Base-by-base conservation (phyloP, 176 grass and related monocot genomes). In the Carex littledalei region DNA sequence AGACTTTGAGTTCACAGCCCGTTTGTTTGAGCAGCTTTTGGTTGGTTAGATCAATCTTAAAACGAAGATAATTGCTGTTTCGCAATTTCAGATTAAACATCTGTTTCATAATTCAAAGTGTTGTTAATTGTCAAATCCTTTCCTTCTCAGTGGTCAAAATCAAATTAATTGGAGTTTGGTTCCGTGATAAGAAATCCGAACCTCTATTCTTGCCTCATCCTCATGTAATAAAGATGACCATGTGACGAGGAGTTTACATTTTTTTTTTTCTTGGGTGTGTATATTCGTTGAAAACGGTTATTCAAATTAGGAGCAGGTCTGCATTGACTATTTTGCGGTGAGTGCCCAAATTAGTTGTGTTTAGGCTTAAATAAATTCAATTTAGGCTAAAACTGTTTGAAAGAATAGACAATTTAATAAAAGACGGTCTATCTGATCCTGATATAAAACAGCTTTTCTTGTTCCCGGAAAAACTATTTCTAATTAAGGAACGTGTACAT, bases 161-260 rank as follows among this genome's bases (percentile, higher is more conserved):
- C 71, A 22, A 75, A 75, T 50, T 75, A 75, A 53, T 75, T 75
- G 45, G 71, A 52, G 45, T 49, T 75, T 75, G n/a, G 31, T 75
- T 52, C 26, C 3, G 1, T 75, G 45, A 52, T 52, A 53, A 52
- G 43, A 75, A 75, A 75, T 52, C 4, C 45, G 1, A 53, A 74
- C n/a, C 43, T 47, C 70, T 52, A 34, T 6, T 1, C 65, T 17
- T 37, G 21, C 29, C 29, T 31, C 14, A 1, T n/a, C n/a, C n/a
- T n/a, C n/a, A n/a, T n/a, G n/a, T n/a, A n/a, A n/a, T n/a, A n/a
- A n/a, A n/a, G n/a, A n/a, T n/a, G n/a, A n/a, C n/a, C n/a, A n/a
- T n/a, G n/a, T n/a, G n/a, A n/a, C n/a, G n/a, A n/a, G n/a, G n/a
- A n/a, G n/a, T n/a, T n/a, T n/a, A n/a, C n/a, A n/a, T n/a, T n/a